Conservation (phyloP, 164 flowering plant species). For the Akebia trifoliata region DNA sequence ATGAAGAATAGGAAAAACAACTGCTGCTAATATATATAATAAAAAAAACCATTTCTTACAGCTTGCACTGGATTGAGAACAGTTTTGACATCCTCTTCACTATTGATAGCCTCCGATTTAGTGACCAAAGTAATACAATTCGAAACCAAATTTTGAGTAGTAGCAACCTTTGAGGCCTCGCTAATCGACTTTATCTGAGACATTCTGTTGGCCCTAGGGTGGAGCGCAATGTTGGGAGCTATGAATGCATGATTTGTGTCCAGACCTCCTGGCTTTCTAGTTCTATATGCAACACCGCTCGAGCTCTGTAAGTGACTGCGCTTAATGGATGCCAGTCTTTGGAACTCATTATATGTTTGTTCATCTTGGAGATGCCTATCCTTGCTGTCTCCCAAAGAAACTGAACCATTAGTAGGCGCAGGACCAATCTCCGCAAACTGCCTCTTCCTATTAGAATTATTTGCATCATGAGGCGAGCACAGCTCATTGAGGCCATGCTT, state of each 20-base stretch:
- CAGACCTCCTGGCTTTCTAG: conserved; percentile 9
- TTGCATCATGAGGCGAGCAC: conserved; percentile 8
- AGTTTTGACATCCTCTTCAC: conserved; percentile 9
- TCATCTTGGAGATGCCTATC: conserved; percentile 10
- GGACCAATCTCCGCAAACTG: conserved; percentile 22
- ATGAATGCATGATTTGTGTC: not conserved
- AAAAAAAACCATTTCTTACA: conserved; percentile 17
- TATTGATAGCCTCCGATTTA: conserved; percentile 10
- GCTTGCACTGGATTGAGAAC: conserved; percentile 22
- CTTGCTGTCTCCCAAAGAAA: conserved; percentile 2
- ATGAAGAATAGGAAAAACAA: no score
- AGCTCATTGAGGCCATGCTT: conserved; percentile 4
- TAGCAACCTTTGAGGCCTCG: conserved; percentile 11
- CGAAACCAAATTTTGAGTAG: conserved; percentile 9
- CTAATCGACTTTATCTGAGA: not conserved
- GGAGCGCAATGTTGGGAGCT: not conserved
- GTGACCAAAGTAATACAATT: conserved; percentile 6
- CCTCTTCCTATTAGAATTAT: conserved; percentile 22
- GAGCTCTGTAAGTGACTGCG: conserved; percentile 3
- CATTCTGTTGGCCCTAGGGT: not conserved
- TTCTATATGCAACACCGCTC: conserved; percentile 7
- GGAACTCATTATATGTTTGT: conserved; percentile 10
- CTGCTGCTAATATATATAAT: not conserved
- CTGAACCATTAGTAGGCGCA: conserved; percentile 9
- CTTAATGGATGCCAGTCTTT: conserved; percentile 13